phyloP scores from a whole-genome alignment of 441 rosid species.

The Erodium chrysanthum region DNA sequence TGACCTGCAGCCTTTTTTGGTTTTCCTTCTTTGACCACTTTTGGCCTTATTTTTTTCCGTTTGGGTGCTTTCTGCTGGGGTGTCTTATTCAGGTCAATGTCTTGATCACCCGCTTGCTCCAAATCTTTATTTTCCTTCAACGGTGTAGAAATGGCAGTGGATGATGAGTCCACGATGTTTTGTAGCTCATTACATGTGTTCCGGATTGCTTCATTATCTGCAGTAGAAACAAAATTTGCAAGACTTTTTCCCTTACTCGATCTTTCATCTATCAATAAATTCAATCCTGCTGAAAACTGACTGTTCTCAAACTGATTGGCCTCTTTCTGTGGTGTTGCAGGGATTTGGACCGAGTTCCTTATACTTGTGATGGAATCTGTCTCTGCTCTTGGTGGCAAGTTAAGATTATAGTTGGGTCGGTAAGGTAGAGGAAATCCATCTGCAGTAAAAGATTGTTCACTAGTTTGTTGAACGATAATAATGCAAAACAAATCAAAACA shows the following conservation, averaged over 20 bases:
- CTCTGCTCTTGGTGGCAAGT: slow-evolving; percentile 39
- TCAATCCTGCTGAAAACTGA: slow-evolving; percentile 14
- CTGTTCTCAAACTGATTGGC: slow-evolving; percentile 20
- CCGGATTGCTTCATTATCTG: slow-evolving; percentile 21
- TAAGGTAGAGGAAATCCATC: slow-evolving; percentile 41
- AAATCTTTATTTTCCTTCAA: slow-evolving; percentile 28
- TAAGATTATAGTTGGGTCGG: slow-evolving; percentile 33
- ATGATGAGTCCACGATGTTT: slow-evolving; percentile 35
- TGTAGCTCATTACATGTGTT: slow-evolving; percentile 25
- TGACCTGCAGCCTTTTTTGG: slow-evolving; percentile 37
- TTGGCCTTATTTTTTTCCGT: slow-evolving; percentile 78
- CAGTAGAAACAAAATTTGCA: slow-evolving; percentile 17
- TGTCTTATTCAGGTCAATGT: slow-evolving; percentile 42
- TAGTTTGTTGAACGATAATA: slow-evolving; percentile 8
- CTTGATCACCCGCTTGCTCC: slow-evolving; percentile 22
- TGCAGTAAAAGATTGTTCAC: slow-evolving; percentile 25
- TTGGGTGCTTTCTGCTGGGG: slow-evolving; percentile 60
- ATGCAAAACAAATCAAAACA: background rate
- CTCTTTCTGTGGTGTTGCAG: slow-evolving; percentile 31
- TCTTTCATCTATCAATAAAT: slow-evolving; percentile 15
- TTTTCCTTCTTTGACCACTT: slow-evolving; percentile 62
- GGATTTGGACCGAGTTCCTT: slow-evolving; percentile 25
- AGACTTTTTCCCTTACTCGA: slow-evolving; percentile 27
- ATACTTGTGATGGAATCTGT: slow-evolving; percentile 26
- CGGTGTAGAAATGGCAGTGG: slow-evolving; percentile 31